Conservation (phyloP, 768 basidiomycete genomes). For the Collybia nuda region DNA sequence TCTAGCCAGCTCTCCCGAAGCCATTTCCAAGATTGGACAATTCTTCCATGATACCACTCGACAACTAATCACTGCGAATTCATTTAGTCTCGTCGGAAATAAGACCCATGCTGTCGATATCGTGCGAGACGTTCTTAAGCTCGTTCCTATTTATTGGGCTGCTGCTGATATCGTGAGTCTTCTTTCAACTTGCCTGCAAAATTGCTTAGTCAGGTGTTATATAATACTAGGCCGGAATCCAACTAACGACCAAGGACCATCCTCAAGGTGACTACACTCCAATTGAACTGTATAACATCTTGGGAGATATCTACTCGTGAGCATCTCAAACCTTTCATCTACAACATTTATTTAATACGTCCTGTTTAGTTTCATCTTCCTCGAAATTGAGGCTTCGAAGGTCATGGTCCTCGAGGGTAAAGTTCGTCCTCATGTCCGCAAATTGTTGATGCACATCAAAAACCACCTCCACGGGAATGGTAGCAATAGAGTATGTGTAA, state of each 20-base stretch:
- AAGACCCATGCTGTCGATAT: conserved; percentile 60
- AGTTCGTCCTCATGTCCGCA: conserved; percentile 50
- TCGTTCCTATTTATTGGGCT: conserved; percentile 68
- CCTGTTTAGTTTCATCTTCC: conserved; percentile 65
- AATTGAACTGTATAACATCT: conserved; percentile 57
- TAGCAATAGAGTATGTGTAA: conserved; percentile 39
- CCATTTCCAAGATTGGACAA: conserved; percentile 46
- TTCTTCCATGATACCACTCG: conserved; percentile 70
- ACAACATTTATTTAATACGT: background rate
- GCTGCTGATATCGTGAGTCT: conserved; percentile 63
- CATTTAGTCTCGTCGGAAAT: conserved; percentile 58
- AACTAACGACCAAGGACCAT: conserved; percentile 56
- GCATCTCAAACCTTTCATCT: conserved; percentile 16
- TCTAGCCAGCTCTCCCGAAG: conserved; percentile 46
- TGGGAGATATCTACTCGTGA: conserved; percentile 72
- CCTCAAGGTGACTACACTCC: conserved; percentile 63
- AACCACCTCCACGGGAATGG: conserved; percentile 37
- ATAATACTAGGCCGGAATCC: conserved; percentile 60
- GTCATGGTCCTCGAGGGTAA: conserved; percentile 54
- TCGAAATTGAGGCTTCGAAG: conserved; percentile 62
- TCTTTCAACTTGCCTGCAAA: background rate
- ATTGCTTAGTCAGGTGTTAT: background rate
- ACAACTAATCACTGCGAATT: conserved; percentile 51
- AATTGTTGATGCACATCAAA: conserved; percentile 59
- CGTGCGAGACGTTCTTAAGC: conserved; percentile 64